Evolutionary conservation across 768 basidiomycete species (phyloP).

Genomic region (Multifurca ochricompacta): DNA sequence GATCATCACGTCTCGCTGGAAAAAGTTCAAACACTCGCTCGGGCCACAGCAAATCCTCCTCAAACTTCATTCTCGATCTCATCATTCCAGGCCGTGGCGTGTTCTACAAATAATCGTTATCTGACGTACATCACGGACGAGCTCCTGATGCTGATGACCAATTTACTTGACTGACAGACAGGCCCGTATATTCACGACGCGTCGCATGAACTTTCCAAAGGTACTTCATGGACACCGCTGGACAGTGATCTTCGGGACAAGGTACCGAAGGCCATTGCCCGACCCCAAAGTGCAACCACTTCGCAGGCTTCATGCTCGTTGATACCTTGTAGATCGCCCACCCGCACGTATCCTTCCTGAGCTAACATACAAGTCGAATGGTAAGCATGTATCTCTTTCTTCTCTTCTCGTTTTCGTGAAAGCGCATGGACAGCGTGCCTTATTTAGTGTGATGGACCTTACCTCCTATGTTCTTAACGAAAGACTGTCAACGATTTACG

Average conservation of each 20-base stretch:
- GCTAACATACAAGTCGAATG: no score
- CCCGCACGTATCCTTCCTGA: no score
- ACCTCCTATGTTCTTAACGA: no score
- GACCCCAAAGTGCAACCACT: no score
- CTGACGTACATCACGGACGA: neutral
- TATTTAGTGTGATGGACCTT: no score
- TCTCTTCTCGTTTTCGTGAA: no score
- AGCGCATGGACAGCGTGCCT: no score
- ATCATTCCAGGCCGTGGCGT: neutral
- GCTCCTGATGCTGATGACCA: neutral
- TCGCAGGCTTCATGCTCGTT: no score
- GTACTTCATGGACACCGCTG: neutral
- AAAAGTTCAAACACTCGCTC: neutral
- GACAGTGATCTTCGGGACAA: neutral
- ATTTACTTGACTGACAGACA: neutral
- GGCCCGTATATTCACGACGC: neutral
- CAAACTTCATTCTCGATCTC: conserved; percentile 4
- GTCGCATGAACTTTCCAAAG: neutral
- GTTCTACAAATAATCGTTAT: neutral
- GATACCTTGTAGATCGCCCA: no score
- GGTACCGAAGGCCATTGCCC: neutral
- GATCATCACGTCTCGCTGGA: neutral
- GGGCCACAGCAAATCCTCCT: neutral
- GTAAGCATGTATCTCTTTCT: no score
- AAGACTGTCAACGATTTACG: no score